Percentiles rank a stretch among this genome's conserved stretches.
phyloP scores from a whole-genome alignment of 73 alveolate species.

The Breviolum minutum region DNA sequence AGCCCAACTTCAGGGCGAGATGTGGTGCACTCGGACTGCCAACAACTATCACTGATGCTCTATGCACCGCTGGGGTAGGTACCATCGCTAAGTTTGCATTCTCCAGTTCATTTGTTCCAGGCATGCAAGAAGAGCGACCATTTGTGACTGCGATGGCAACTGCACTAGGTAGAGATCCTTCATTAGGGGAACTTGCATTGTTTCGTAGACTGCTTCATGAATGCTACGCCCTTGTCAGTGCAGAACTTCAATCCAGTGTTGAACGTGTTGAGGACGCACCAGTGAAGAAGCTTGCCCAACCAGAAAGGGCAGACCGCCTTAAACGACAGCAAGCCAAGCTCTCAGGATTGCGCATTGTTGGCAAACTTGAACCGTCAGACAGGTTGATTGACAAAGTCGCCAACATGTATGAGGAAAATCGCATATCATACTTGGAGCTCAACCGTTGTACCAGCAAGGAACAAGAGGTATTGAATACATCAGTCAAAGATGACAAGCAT shows the following conservation, averaged over 20 bases:
- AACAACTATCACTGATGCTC: no score
- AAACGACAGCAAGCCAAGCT: not conserved
- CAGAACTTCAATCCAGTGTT: no score
- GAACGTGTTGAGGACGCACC: not conserved
- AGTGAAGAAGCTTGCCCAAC: not conserved
- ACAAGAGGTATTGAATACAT: not conserved
- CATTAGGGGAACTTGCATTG: not conserved
- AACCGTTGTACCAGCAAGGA: not conserved
- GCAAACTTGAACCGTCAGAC: not conserved
- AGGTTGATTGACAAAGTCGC: not conserved
- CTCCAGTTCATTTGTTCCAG: not conserved
- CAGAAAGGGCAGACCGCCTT: not conserved
- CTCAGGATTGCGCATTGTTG: not conserved
- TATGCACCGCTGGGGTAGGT: not conserved
- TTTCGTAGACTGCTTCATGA: not conserved
- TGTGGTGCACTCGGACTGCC: not conserved
- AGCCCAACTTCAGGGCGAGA: not conserved
- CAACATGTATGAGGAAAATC: constrained; percentile 2
- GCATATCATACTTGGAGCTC: not conserved
- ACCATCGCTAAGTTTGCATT: not conserved
- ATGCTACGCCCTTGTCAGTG: not conserved
- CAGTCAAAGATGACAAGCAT: no score
- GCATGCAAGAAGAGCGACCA: not conserved
- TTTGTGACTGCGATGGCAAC: not conserved
- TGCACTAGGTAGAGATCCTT: not conserved